Conservation (phyloP, 768 basidiomycete genomes). For the Suillus tomentosus region DNA sequence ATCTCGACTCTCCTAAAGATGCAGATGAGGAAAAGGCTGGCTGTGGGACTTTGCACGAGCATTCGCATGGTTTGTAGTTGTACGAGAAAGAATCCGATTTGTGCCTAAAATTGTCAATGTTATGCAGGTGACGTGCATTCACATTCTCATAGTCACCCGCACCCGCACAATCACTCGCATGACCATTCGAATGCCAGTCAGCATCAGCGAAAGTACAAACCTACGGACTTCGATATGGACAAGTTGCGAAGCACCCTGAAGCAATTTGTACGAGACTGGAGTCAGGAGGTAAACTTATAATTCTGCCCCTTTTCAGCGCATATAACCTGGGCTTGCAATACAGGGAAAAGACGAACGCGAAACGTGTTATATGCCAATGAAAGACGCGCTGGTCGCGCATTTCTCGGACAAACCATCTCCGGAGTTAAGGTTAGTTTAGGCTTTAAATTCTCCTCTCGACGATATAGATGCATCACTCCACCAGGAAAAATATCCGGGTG, state of each 20-base stretch:
- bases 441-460: too few relatives aligned
- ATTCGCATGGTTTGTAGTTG: constrained; percentile 11
- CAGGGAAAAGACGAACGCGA: constrained; percentile 81
- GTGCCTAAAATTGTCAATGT: constrained; percentile 5
- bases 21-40: constrained; percentile 28
- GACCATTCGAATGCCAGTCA: constrained; percentile 15
- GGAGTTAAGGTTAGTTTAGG: background rate
- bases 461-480: constrained; percentile 44
- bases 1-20: constrained; percentile 23
- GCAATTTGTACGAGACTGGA: constrained; percentile 95
- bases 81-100: constrained; percentile 10
- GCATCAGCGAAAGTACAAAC: constrained; percentile 39
- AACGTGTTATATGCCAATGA: constrained; percentile 78
- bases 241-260: constrained; percentile 90
- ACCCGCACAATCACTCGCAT: constrained; percentile 37
- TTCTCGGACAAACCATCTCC: constrained; percentile 41
- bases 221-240: constrained; percentile 81
- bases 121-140: constrained; percentile 27
- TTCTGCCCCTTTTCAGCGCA: background rate
- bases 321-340: background rate
- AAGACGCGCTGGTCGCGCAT: constrained; percentile 66
- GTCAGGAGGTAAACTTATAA: constrained; percentile 58
- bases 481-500: constrained; percentile 61
- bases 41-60: background rate
- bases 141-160: constrained; percentile 38